These are phyloP conservation scores for Triangularia verruculosa DNA, from an alignment of 2,329 filamentous ascomycete species.

Conservation along the genomic window DNA sequence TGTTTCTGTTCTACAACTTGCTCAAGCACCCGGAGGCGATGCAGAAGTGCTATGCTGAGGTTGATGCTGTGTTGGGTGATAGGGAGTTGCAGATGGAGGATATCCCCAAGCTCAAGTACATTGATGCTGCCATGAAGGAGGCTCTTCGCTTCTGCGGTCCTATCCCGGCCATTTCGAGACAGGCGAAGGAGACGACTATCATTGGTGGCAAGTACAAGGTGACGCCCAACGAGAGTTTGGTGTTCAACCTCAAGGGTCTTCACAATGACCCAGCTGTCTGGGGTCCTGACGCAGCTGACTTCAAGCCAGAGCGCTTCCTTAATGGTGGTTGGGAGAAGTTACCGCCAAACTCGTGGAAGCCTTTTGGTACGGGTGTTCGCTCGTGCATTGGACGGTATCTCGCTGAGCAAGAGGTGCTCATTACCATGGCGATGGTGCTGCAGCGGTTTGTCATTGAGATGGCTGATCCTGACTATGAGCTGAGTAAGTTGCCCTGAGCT, in stretches of 20 bases:
- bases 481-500: slow-evolving; percentile 23
- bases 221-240: slow-evolving; percentile 13
- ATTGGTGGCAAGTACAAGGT: slow-evolving; percentile 21
- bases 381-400: slow-evolving; percentile 44
- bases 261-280: slow-evolving; percentile 20
- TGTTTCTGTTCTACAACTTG: slow-evolving; percentile 20
- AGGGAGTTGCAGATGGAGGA: slow-evolving; percentile 16
- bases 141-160: slow-evolving; percentile 19
- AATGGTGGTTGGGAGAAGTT: slow-evolving; percentile 19
- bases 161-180: slow-evolving; percentile 16
- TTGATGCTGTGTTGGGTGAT: slow-evolving; percentile 20
- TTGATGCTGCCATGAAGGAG: slow-evolving; percentile 21
- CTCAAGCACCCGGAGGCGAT: slow-evolving; percentile 18
- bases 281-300: slow-evolving; percentile 21
- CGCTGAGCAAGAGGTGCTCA: slow-evolving; percentile 43
- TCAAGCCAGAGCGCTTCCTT: slow-evolving; percentile 23
- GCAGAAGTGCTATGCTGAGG: slow-evolving; percentile 20
- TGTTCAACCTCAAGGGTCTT: slow-evolving; percentile 18
- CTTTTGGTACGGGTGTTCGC: slow-evolving; percentile 43
- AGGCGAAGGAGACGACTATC: slow-evolving; percentile 15
- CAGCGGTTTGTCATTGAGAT: slow-evolving; percentile 43
- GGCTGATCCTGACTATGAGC: slow-evolving; percentile 42
- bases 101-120: slow-evolving; percentile 19
- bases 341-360: slow-evolving; percentile 37
- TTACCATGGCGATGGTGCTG: slow-evolving; percentile 41